Evolutionary conservation across 1,284 basidiomycete species (phyloP).

Genomic region (Boletellus deceptivus): DNA sequence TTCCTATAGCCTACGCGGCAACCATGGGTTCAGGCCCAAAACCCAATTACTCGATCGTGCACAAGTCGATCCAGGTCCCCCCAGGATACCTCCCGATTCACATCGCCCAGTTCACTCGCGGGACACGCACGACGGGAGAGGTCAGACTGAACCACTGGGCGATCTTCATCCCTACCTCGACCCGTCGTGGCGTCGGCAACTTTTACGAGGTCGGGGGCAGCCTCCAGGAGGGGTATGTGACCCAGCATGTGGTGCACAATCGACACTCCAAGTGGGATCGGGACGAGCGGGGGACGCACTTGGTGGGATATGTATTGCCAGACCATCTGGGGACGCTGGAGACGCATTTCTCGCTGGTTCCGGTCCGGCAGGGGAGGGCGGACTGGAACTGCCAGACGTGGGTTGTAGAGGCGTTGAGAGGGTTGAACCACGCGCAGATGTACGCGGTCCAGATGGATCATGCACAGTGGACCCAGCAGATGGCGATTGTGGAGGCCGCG

Average conservation of each 20-base stretch:
- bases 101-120: constrained; percentile 16
- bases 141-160: constrained; percentile 21
- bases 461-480: constrained; percentile 4
- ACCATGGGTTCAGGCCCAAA: not conserved
- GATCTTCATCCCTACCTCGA: constrained; percentile 25
- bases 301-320: constrained; percentile 11
- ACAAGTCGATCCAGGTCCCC: constrained; percentile 9
- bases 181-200: constrained; percentile 20
- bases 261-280: constrained; percentile 14
- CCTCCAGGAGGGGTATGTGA: constrained; percentile 13
- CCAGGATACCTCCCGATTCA: constrained; percentile 16
- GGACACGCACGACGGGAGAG: not conserved
- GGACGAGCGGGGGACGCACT: constrained; percentile 9
- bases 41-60: constrained; percentile 11
- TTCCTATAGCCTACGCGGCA: constrained; percentile 9
- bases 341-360: constrained; percentile 9
- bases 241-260: constrained; percentile 6
- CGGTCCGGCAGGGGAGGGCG: constrained; percentile 8
- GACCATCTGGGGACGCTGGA: constrained; percentile 5
- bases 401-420: constrained; percentile 15
- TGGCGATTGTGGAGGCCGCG: constrained; percentile 14
- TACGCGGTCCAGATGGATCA: constrained; percentile 19
- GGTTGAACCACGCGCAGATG: constrained; percentile 5
- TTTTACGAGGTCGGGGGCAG: constrained; percentile 20
- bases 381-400: constrained; percentile 25